Conservation (phyloP, 805 yeast genomes). For the Metschnikowia corniflorae region DNA sequence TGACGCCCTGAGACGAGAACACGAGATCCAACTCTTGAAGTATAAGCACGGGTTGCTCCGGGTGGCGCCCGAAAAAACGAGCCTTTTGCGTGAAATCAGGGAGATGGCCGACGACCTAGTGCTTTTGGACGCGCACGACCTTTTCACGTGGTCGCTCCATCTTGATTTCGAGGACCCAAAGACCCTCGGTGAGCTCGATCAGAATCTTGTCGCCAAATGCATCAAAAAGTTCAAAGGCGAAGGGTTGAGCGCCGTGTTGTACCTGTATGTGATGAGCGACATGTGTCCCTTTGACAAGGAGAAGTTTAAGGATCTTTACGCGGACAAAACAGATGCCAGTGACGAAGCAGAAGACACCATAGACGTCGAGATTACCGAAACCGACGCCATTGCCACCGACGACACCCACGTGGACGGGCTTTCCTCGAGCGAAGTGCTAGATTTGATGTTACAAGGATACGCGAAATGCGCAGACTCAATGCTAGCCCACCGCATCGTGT, state of each 20-base stretch:
- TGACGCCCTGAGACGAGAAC: conserved; percentile 52
- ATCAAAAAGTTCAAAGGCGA: conserved; percentile 53
- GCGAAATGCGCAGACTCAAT: conserved; percentile 40
- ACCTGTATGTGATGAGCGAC: conserved; percentile 64
- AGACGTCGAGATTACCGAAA: conserved; percentile 13
- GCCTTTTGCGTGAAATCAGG: conserved; percentile 40
- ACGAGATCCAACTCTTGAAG: conserved; percentile 59
- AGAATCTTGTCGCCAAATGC: conserved; percentile 45
- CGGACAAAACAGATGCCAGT: not conserved
- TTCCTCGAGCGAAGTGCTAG: conserved; percentile 50
- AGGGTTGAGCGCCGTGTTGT: conserved; percentile 60
- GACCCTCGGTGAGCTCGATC: conserved; percentile 47
- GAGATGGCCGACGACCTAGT: conserved; percentile 71
- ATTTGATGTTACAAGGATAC: conserved; percentile 50
- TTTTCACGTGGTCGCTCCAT: conserved; percentile 67
- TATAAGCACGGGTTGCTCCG: conserved; percentile 53
- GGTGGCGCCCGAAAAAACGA: conserved; percentile 49
- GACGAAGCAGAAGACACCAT: not conserved
- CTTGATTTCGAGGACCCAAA: conserved; percentile 70
- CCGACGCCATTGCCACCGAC: conserved; percentile 10
- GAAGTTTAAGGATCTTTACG: conserved; percentile 23
- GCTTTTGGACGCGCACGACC: conserved; percentile 55
- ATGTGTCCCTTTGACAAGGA: conserved; percentile 55
- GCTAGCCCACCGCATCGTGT: conserved; percentile 62
- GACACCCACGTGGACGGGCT: conserved; percentile 13